Conservation (phyloP, 2,329 filamentous ascomycete genomes). For the Talaromyces sp. region DNA sequence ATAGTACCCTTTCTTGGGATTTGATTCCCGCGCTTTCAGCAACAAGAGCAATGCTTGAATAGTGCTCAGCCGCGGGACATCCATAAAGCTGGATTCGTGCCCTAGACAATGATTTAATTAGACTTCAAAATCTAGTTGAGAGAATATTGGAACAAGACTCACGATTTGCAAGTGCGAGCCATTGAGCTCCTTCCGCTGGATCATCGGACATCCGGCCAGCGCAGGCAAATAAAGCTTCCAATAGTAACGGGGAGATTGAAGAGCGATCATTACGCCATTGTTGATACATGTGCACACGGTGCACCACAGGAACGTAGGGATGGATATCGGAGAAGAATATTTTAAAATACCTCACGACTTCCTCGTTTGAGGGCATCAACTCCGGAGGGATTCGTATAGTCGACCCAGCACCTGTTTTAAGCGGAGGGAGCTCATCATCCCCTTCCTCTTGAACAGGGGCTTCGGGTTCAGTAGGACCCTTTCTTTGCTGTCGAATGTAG, state of each 20-base stretch:
- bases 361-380: slow-evolving; percentile 85
- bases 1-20: slow-evolving; percentile 89
- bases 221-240: slow-evolving; percentile 90
- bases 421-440: slow-evolving; percentile 65
- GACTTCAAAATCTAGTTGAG: background rate
- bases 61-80: slow-evolving; percentile 83
- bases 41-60: slow-evolving; percentile 85
- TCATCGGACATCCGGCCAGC: slow-evolving; percentile 79
- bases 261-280: slow-evolving; percentile 82
- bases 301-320: slow-evolving; percentile 85
- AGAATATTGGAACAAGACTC: slow-evolving; percentile 29
- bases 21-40: slow-evolving; percentile 85
- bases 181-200: slow-evolving; percentile 79
- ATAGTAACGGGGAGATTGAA: slow-evolving; percentile 80
- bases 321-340: slow-evolving; percentile 89
- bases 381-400: slow-evolving; percentile 86
- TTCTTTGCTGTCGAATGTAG: slow-evolving; percentile 69
- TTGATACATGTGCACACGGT: slow-evolving; percentile 75
- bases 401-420: slow-evolving; percentile 63
- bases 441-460: slow-evolving; percentile 62
- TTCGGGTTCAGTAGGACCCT: slow-evolving; percentile 47
- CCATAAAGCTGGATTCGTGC: slow-evolving; percentile 90
- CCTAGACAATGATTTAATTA: slow-evolving; percentile 45
- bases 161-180: slow-evolving; percentile 87
- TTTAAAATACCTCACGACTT: slow-evolving; percentile 77